Conservation (phyloP, 306 rosid species). For the Morella rubra region DNA sequence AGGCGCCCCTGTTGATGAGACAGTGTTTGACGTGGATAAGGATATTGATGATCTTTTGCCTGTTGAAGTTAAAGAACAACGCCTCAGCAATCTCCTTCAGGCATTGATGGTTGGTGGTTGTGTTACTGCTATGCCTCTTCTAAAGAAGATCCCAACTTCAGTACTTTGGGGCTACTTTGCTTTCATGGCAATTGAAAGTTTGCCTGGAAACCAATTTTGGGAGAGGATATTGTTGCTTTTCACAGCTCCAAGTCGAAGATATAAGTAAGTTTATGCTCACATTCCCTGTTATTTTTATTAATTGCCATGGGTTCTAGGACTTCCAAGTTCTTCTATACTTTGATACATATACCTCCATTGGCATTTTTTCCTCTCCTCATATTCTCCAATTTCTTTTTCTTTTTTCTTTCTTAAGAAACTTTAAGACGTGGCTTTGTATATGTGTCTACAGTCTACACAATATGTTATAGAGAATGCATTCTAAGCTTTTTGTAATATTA, state of each 20-base stretch:
- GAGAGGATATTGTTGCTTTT: constrained; percentile 88
- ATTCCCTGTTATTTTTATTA: not conserved
- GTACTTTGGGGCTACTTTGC: constrained; percentile 99
- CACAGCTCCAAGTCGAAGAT: constrained; percentile 94
- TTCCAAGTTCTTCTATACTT: not conserved
- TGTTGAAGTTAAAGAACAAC: constrained; percentile 89
- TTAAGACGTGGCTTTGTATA: not conserved
- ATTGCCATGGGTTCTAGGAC: constrained; percentile 11
- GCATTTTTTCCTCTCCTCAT: not conserved
- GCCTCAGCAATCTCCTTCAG: constrained; percentile 89
- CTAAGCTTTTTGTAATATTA: not conserved
- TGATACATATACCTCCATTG: not conserved
- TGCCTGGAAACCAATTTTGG: constrained; percentile 99
- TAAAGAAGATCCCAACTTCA: constrained; percentile 88
- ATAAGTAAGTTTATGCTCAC: constrained; percentile 56
- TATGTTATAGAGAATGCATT: not conserved
- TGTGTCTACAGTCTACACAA: no score
- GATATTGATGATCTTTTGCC: constrained; percentile 93
- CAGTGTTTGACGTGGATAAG: constrained; percentile 80
- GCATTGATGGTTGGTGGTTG: constrained; percentile 77
- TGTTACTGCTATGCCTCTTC: constrained; percentile 92
- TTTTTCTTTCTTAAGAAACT: not conserved
- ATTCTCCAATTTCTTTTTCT: not conserved
- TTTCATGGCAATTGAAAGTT: constrained; percentile 97
- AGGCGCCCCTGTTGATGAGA: constrained; percentile 87